phyloP scores from a whole-genome alignment of 2,329 filamentous ascomycete species.

The Metarhizium album region DNA sequence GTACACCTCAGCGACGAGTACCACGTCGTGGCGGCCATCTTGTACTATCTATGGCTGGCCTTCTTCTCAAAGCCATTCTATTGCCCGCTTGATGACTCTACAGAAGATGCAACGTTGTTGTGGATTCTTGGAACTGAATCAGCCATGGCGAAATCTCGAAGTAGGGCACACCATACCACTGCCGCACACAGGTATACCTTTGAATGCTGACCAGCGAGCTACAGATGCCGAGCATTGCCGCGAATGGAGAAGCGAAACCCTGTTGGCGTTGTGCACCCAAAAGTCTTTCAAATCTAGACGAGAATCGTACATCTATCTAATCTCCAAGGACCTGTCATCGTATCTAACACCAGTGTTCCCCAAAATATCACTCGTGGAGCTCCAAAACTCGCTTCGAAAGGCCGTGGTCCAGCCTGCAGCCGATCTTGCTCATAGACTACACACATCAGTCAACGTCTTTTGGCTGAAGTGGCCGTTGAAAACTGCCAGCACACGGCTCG shows the following conservation, averaged over 20 bases:
- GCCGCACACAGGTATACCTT: too few relatives aligned
- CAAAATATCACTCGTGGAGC: slow-evolving; percentile 15
- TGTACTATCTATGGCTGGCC: slow-evolving; percentile 26
- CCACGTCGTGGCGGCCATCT: slow-evolving; percentile 24
- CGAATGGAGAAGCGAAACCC: slow-evolving; percentile 27
- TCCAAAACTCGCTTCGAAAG: slow-evolving; percentile 22
- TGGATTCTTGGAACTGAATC: slow-evolving; percentile 24
- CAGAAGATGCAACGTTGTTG: slow-evolving; percentile 17
- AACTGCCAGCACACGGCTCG: slow-evolving; percentile 23
- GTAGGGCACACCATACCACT: slow-evolving; percentile 6
- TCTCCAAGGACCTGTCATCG: slow-evolving; percentile 23
- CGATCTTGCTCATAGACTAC: slow-evolving; percentile 25
- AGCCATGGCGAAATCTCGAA: slow-evolving; percentile 18
- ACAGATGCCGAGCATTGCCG: slow-evolving; percentile 23
- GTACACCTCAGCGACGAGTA: slow-evolving; percentile 23
- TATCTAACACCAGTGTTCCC: slow-evolving; percentile 21
- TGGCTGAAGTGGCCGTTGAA: slow-evolving; percentile 27
- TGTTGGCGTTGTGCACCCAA: slow-evolving; percentile 22
- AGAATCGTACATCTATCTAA: slow-evolving; percentile 16
- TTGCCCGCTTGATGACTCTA: slow-evolving; percentile 23
- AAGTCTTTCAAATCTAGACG: slow-evolving; percentile 20
- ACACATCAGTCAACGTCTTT: slow-evolving; percentile 22
- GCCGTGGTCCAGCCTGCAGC: slow-evolving; percentile 24
- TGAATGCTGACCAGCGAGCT: slow-evolving; percentile 5
- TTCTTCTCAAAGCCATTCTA: slow-evolving; percentile 27